These are phyloP conservation scores for Phytophthora rubi DNA, from an alignment of 352 stramenopile genomes.

Conservation along the genomic window DNA sequence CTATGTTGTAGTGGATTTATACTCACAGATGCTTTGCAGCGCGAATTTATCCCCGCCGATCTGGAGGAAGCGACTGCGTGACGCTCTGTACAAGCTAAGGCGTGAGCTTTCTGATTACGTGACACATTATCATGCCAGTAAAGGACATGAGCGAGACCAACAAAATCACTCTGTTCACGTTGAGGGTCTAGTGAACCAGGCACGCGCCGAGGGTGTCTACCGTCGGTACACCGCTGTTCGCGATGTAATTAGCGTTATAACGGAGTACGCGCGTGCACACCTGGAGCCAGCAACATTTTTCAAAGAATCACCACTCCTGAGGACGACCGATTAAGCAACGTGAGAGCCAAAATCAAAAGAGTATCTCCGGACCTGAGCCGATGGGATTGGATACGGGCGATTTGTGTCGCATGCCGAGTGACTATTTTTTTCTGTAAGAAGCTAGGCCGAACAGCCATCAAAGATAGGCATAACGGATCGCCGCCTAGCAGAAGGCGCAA, in stretches of 20 bases:
- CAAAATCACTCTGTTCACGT: slow-evolving; percentile 21
- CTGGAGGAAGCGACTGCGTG: no score
- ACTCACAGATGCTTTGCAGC: no score
- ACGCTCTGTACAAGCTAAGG: no score
- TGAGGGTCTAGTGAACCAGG: slow-evolving; percentile 1
- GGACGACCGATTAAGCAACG: background rate
- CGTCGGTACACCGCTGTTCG: slow-evolving; percentile 9
- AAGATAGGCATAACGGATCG: no score
- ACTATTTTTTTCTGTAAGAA: slow-evolving; percentile 7
- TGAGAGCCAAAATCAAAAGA: no score
- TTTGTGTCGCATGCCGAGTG: slow-evolving; percentile 3
- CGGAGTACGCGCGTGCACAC: slow-evolving; percentile 15
- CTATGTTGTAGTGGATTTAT: no score
- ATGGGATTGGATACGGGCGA: slow-evolving; percentile 7
- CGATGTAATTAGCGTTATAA: background rate
- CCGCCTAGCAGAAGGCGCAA: background rate
- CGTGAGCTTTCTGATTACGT: no score
- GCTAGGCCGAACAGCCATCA: background rate
- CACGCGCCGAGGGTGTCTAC: slow-evolving; percentile 12
- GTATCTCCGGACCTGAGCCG: background rate
- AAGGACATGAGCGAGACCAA: slow-evolving; percentile 15
- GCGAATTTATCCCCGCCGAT: no score
- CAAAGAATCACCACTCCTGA: no score
- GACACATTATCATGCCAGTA: no score
- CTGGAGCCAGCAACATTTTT: no score